A percentile compares a stretch with the other conserved stretches of the same genome.
These are phyloP conservation scores for Emericellopsis cladophorae DNA, from an alignment of 2,329 filamentous ascomycete genomes.

Conservation along the genomic window DNA sequence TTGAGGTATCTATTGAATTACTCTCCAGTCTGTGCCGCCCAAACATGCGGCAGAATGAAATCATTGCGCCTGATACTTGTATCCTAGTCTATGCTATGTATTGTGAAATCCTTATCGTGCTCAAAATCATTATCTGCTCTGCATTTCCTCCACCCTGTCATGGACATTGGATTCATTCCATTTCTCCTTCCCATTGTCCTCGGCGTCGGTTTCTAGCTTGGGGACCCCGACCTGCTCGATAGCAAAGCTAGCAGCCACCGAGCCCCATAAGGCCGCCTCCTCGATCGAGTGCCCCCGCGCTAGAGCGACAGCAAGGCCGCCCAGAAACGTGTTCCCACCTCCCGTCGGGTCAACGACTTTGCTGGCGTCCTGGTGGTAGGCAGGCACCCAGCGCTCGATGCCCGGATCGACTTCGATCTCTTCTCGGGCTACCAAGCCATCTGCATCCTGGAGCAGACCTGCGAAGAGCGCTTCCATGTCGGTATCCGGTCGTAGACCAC, in stretches of 20 bases:
- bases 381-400: slow-evolving; percentile 63
- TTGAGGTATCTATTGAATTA: no score
- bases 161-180: slow-evolving; percentile 39
- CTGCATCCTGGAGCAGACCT: slow-evolving; percentile 39
- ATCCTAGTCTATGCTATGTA: no score
- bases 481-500: slow-evolving; percentile 43
- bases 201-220: slow-evolving; percentile 27
- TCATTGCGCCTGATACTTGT: no score
- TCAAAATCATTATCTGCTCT: no score
- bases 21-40: no score
- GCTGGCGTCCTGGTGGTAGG: slow-evolving; percentile 45
- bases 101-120: no score
- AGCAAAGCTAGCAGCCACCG: slow-evolving; percentile 76
- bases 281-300: slow-evolving; percentile 47
- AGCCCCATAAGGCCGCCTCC: slow-evolving; percentile 66
- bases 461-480: slow-evolving; percentile 52
- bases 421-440: slow-evolving; percentile 40
- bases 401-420: slow-evolving; percentile 52
- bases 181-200: slow-evolving; percentile 30
- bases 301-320: slow-evolving; percentile 43
- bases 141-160: no score
- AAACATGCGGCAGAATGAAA: no score
- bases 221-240: slow-evolving; percentile 93
- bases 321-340: slow-evolving; percentile 81
- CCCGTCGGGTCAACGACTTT: slow-evolving; percentile 86